These are phyloP conservation scores for Picea sitchensis DNA, from an alignment of 75 land plant species.

Conservation along the genomic window DNA sequence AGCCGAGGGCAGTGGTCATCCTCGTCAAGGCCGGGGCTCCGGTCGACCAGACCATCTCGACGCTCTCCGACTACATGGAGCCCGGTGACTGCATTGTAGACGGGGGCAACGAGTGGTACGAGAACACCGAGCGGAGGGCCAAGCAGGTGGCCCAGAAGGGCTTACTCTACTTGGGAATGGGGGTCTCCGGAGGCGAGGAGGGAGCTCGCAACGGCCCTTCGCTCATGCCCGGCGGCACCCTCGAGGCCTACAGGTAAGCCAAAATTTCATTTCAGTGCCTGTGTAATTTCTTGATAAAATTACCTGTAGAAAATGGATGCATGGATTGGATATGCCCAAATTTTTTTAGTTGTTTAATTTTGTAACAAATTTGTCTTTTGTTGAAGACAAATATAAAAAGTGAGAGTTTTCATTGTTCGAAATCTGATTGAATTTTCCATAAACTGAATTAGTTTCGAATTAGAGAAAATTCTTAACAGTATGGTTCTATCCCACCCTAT, in stretches of 20 bases:
- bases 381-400: too few relatives aligned
- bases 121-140: slow-evolving; percentile 70
- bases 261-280: too few relatives aligned
- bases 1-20: slow-evolving; percentile 58
- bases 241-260: slow-evolving; percentile 31
- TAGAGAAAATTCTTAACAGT: too few relatives aligned
- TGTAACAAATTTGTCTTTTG: too few relatives aligned
- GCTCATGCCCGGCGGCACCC: slow-evolving; percentile 67
- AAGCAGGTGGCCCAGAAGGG: slow-evolving; percentile 24
- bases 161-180: slow-evolving; percentile 69
- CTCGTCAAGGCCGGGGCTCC: slow-evolving; percentile 76
- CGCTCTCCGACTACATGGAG: slow-evolving; percentile 45
- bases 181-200: slow-evolving; percentile 75
- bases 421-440: too few relatives aligned
- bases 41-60: slow-evolving; percentile 66
- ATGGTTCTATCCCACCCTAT: too few relatives aligned
- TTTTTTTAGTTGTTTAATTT: too few relatives aligned
- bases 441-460: too few relatives aligned
- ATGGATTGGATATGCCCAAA: too few relatives aligned
- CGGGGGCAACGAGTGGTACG: slow-evolving; percentile 81
- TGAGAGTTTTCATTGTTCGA: too few relatives aligned
- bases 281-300: too few relatives aligned
- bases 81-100: slow-evolving; percentile 66
- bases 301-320: too few relatives aligned
- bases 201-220: slow-evolving; percentile 67